phyloP scores from a whole-genome alignment of 2,329 filamentous ascomycete species.

The Penicillium sp. region DNA sequence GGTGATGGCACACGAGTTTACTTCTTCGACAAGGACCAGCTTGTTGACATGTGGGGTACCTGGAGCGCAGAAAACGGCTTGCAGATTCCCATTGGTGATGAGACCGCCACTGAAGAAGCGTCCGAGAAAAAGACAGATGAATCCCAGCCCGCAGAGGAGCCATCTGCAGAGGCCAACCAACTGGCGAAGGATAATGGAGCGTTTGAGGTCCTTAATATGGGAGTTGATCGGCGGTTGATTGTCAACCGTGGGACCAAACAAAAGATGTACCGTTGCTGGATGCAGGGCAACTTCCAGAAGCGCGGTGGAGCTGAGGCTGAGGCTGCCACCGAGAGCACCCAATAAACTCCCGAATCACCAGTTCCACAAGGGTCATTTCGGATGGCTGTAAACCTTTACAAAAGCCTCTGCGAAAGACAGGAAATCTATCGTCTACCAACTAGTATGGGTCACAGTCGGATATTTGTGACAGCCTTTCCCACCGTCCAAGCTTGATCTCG shows the following conservation, averaged over 20 bases:
- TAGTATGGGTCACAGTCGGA: not conserved
- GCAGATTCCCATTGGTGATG: constrained; percentile 15
- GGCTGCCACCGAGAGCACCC: constrained; percentile 5
- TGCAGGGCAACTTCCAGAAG: constrained; percentile 47
- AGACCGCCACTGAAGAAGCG: not conserved
- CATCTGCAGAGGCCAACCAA: constrained; percentile 9
- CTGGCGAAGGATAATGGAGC: constrained; percentile 24
- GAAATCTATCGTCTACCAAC: not conserved
- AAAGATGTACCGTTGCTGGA: constrained; percentile 97
- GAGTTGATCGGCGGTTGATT: constrained; percentile 80
- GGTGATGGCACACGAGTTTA: constrained; percentile 96
- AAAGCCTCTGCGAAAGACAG: not conserved
- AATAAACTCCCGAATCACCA: constrained; percentile 7
- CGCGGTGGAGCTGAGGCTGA: constrained; percentile 13
- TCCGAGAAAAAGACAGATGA: not conserved
- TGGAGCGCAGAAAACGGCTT: constrained; percentile 39
- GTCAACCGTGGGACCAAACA: constrained; percentile 86
- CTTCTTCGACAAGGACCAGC: constrained; percentile 87
- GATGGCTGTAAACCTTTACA: not conserved
- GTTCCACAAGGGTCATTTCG: not conserved
- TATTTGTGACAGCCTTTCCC: not conserved
- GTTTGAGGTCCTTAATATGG: constrained; percentile 75
- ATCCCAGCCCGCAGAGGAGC: constrained; percentile 9
- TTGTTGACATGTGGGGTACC: constrained; percentile 73
- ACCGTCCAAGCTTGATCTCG: not conserved